Evolutionary conservation across 495 filamentous ascomycete genomes (phyloP), one percentile per base, ranked within the genome.

Genomic region (Penicillium roqueforti): DNA sequence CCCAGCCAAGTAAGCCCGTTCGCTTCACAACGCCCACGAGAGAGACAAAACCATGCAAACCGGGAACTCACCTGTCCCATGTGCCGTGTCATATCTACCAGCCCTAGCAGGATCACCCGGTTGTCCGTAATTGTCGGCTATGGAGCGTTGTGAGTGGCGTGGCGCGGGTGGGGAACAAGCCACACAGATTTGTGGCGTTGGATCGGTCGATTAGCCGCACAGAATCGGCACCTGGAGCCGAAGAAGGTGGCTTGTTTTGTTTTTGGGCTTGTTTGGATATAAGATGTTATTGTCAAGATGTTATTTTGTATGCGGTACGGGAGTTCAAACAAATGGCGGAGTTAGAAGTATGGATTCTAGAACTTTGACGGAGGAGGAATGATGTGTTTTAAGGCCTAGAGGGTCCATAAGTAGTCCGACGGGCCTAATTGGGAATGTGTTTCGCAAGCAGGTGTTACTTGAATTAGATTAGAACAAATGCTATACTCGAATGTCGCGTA

Each of bases 141-240:
- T 53, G 43, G 55, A 36, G 50, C 36, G 42, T 57, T 66, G 34
- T 66, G 37, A 66, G 55, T 63, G 63, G 60, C 54, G 57, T 66
- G 63, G 63, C 57, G 40, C 49, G 48, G 52, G 55, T 32, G 40
- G 52, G 32, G 32, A 36, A 23, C 36, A 37, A 51, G 57, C 60
- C 57, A 61, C 55, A 34, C 9, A 29, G 23, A 52, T 58, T 26
- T 23, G 23, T 9, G 29, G 47, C 54, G 56, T 42, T 60, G 45
- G 57, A 59, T 48, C 34, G 42, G 50, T 56, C 53, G 53, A 43
- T 54, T 52, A 52, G 50, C 28, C 50, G 50, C 50, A 32, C 13
- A 16, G n/a, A 16, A 11, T 31, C 6, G 32, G 14, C 4, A 39
- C 18, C n/a, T 20, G 9, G 3, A 13, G 13, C 37, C 37, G 31